A percentile compares a stretch with the other conserved stretches of the same genome.
Conservation (phyloP, 192 early-diverging fungal species). For the Coemansia sp. region DNA sequence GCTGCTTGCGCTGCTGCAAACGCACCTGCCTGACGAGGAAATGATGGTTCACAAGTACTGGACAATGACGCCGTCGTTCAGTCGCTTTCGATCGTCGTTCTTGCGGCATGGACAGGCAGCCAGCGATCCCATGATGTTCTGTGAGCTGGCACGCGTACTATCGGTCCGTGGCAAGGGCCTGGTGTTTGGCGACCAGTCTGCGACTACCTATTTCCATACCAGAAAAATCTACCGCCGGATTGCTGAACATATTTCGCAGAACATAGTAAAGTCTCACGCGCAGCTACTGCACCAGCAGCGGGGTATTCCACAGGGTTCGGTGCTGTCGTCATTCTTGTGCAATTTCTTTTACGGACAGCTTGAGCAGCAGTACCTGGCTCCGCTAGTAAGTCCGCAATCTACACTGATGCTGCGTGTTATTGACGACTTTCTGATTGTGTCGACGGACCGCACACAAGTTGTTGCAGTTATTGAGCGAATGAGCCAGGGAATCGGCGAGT, state of each 20-base stretch:
- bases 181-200: conserved; percentile 73
- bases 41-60: conserved; percentile 71
- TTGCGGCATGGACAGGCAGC: conserved; percentile 22
- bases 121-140: conserved; percentile 53
- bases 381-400: conserved; percentile 35
- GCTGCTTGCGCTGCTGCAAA: conserved; percentile 40
- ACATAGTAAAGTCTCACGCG: conserved; percentile 64
- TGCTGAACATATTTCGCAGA: conserved; percentile 64
- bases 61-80: conserved; percentile 43
- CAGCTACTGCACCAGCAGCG: conserved; percentile 65
- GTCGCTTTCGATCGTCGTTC: conserved; percentile 22
- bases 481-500: conserved; percentile 61
- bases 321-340: conserved; percentile 85
- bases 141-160: conserved; percentile 48
- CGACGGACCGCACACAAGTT: conserved; percentile 55
- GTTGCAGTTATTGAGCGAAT: conserved; percentile 60
- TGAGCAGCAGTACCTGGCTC: conserved; percentile 59
- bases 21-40: conserved; percentile 53
- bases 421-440: conserved; percentile 85
- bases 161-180: conserved; percentile 57
- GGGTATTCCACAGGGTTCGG: conserved; percentile 92
- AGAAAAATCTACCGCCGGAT: conserved; percentile 55
- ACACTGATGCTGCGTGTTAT: conserved; percentile 73
- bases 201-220: conserved; percentile 57
- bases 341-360: conserved; percentile 80